A percentile compares a stretch with the other conserved stretches of the same genome.
phyloP scores from a whole-genome alignment of 192 early-diverging fungal genomes.

The Dispira simplex region DNA sequence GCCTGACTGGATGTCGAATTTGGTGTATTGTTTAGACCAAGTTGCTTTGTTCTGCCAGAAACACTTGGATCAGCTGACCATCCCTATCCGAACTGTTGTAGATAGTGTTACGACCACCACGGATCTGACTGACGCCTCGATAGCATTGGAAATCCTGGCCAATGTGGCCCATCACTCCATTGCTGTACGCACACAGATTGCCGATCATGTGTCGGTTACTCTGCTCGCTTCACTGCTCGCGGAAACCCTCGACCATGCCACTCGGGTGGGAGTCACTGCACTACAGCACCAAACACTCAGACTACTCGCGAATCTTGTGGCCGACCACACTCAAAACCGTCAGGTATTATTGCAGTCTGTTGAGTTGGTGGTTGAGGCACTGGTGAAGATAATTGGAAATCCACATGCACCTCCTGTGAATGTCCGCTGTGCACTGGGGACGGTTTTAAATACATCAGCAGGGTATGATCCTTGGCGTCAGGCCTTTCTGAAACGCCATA shows the following conservation, averaged over 20 bases:
- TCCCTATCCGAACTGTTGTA: too few relatives aligned
- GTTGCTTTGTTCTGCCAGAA: too few relatives aligned
- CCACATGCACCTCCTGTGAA: not conserved
- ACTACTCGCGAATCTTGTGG: not conserved
- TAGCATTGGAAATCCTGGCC: not conserved
- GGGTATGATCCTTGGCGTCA: not conserved
- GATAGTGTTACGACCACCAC: too few relatives aligned
- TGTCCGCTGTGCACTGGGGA: not conserved
- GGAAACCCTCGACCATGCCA: not conserved
- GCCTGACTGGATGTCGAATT: too few relatives aligned
- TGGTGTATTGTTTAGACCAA: too few relatives aligned
- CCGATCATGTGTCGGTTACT: not conserved
- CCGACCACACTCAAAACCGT: constrained; percentile 3
- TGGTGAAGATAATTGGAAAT: not conserved
- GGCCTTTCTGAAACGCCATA: not conserved
- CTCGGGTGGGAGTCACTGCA: not conserved
- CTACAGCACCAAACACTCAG: not conserved
- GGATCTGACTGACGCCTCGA: not conserved
- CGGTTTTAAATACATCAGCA: not conserved
- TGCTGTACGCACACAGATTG: not conserved
- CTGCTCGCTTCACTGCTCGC: not conserved
- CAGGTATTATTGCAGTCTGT: not conserved
- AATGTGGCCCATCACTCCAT: not conserved
- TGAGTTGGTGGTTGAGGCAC: not conserved
- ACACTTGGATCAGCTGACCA: too few relatives aligned